Conservation (phyloP, 352 stramenopile genomes). For the Blastocystis sp. region DNA sequence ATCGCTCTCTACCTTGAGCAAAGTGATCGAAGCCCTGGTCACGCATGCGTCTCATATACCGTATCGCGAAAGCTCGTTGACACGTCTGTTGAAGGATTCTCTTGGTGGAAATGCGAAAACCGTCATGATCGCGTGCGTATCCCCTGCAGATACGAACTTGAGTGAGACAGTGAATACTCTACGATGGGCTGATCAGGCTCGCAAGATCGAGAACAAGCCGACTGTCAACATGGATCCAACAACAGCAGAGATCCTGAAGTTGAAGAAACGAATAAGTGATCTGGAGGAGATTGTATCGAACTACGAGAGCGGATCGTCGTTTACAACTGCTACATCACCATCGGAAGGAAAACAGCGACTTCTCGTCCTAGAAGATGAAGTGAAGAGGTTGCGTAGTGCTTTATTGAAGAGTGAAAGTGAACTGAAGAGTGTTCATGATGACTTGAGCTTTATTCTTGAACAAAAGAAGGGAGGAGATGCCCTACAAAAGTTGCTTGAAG, state of each 20-base stretch:
- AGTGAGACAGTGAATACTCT: conserved; percentile 89
- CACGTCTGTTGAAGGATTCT: conserved; percentile 84
- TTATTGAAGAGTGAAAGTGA: neutral
- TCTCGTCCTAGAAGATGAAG: conserved; percentile 64
- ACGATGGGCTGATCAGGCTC: conserved; percentile 87
- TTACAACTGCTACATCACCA: neutral
- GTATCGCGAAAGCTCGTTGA: conserved; percentile 93
- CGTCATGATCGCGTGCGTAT: conserved; percentile 89
- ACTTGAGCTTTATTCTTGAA: conserved; percentile 46
- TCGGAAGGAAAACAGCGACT: conserved; percentile 39
- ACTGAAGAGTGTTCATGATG: neutral
- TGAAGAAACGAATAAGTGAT: conserved; percentile 80
- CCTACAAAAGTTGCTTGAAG: neutral
- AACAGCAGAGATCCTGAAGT: conserved; percentile 79
- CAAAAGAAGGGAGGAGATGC: conserved; percentile 11
- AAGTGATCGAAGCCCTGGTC: conserved; percentile 69
- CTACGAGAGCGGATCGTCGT: neutral
- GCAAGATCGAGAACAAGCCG: conserved; percentile 94
- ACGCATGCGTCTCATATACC: conserved; percentile 73
- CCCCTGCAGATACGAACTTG: conserved; percentile 86
- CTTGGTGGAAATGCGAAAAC: conserved; percentile 89
- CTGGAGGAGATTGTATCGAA: conserved; percentile 70
- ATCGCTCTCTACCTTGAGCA: conserved; percentile 70
- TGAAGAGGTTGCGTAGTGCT: neutral
- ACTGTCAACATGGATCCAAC: conserved; percentile 88